These are phyloP conservation scores for Emydomyces testavorans DNA, from an alignment of 2,329 filamentous ascomycete species.

Conservation along the genomic window DNA sequence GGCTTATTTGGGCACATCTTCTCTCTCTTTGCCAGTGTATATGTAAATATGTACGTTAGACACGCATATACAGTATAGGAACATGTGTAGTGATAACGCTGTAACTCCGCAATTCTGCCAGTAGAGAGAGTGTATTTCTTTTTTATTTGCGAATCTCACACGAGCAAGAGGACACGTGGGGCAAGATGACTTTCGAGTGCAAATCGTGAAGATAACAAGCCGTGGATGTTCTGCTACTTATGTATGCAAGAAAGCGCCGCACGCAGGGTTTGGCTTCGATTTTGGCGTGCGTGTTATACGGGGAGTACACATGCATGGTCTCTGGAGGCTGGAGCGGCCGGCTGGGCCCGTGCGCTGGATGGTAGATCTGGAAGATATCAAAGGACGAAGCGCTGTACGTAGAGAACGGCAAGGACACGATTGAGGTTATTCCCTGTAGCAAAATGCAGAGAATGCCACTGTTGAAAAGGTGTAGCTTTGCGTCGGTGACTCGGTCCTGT, in stretches of 20 bases:
- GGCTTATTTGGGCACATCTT: neutral
- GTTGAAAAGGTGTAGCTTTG: too few species aligned
- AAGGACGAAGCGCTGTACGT: too few species aligned
- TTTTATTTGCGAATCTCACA: slow-evolving; percentile 4
- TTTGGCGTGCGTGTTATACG: slow-evolving; percentile 1
- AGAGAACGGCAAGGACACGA: too few species aligned
- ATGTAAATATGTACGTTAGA: neutral
- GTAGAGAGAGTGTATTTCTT: neutral
- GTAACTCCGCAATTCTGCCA: neutral
- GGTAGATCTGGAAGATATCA: too few species aligned
- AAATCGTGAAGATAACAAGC: neutral
- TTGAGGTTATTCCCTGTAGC: too few species aligned
- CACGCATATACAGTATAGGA: too few species aligned
- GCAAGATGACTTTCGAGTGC: neutral
- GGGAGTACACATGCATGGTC: too few species aligned
- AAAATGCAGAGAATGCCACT: too few species aligned
- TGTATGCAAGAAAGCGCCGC: slow-evolving; percentile 9
- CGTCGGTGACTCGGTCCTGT: too few species aligned
- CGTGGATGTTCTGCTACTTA: slow-evolving; percentile 2
- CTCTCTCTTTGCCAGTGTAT: neutral
- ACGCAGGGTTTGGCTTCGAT: slow-evolving; percentile 3
- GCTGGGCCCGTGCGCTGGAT: slow-evolving; percentile 4
- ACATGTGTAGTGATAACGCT: too few species aligned
- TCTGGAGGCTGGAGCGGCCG: too few species aligned
- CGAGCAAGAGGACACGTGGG: slow-evolving; percentile 9